Evolutionary conservation across 345 rosid species (phyloP).

Genomic region (Lumnitzera littorea): DNA sequence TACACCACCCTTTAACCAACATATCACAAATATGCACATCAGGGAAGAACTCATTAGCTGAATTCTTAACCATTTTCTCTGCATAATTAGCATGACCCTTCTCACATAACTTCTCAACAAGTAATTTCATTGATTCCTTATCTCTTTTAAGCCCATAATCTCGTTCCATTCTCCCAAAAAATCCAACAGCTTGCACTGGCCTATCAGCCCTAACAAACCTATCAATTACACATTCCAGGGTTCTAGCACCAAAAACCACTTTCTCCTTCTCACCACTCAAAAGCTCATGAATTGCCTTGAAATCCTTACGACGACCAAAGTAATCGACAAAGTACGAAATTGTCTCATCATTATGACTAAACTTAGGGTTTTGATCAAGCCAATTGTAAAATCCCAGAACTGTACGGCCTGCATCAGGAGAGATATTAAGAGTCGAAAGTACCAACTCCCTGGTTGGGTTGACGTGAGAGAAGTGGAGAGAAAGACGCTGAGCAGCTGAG

Average conservation of each 20-base stretch:
- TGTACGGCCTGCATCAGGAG: conserved; percentile 76
- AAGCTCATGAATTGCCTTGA: conserved; percentile 69
- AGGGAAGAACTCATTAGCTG: conserved; percentile 81
- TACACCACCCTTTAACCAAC: conserved; percentile 90
- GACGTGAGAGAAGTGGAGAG: conserved; percentile 75
- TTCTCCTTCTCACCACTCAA: conserved; percentile 42
- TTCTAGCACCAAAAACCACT: conserved; percentile 43
- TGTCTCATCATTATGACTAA: conserved; percentile 67
- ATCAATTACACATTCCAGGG: conserved; percentile 48
- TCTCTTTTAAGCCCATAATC: conserved; percentile 73
- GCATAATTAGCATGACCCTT: conserved; percentile 66
- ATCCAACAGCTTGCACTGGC: conserved; percentile 49
- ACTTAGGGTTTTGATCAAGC: conserved; percentile 36
- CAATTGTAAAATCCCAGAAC: conserved; percentile 67
- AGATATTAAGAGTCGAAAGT: conserved; percentile 50
- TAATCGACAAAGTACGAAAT: conserved; percentile 65
- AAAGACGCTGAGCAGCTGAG: conserved; percentile 48
- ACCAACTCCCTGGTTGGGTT: conserved; percentile 48
- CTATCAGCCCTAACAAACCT: conserved; percentile 79
- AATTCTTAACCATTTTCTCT: conserved; percentile 77
- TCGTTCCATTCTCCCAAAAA: conserved; percentile 74
- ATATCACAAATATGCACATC: conserved; percentile 74
- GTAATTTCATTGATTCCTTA: conserved; percentile 45
- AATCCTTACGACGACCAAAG: conserved; percentile 89
- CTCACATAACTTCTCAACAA: conserved; percentile 67